A percentile compares a stretch with the other conserved stretches of the same genome.
Evolutionary conservation across 1,139 yeast species (phyloP).

Genomic region (Suhomyces maxii): DNA sequence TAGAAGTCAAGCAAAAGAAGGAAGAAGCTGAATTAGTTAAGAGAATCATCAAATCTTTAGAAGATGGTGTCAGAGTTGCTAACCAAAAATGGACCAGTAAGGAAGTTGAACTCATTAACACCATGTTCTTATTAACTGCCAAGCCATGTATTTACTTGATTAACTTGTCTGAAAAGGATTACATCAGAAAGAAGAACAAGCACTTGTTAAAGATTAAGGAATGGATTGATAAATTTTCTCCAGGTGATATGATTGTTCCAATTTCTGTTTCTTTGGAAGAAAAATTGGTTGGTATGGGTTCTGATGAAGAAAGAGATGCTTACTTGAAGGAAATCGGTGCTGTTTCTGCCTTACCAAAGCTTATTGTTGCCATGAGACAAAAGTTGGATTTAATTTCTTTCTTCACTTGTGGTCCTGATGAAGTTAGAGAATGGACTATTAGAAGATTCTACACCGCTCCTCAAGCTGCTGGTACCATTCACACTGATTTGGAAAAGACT

Average conservation of each 20-base stretch:
- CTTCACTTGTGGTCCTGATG: conserved; percentile 84
- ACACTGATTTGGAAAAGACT: conserved; percentile 58
- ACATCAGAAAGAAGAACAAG: conserved; percentile 97
- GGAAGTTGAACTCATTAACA: conserved; percentile 87
- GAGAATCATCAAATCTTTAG: conserved; percentile 71
- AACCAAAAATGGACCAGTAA: conserved; percentile 86
- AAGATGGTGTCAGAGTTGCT: conserved; percentile 87
- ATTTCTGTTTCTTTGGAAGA: conserved; percentile 92
- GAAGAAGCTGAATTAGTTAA: conserved; percentile 86
- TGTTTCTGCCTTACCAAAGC: conserved; percentile 83
- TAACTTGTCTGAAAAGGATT: conserved; percentile 91
- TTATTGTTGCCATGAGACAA: conserved; percentile 79
- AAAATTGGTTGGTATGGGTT: conserved; percentile 82
- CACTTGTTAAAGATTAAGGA: conserved; percentile 86
- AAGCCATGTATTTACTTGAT: conserved; percentile 95
- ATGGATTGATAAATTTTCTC: conserved; percentile 93
- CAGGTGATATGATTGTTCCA: conserved; percentile 95
- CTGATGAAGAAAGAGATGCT: conserved; percentile 88
- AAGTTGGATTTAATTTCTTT: conserved; percentile 79
- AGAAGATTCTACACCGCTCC: conserved; percentile 85
- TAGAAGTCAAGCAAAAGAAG: conserved; percentile 92
- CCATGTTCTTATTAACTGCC: conserved; percentile 87
- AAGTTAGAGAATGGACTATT: conserved; percentile 88
- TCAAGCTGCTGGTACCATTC: conserved; percentile 86
- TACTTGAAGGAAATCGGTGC: conserved; percentile 89